These are phyloP conservation scores for Kandelia obovata DNA, from an alignment of 345 rosid species.

Conservation along the genomic window DNA sequence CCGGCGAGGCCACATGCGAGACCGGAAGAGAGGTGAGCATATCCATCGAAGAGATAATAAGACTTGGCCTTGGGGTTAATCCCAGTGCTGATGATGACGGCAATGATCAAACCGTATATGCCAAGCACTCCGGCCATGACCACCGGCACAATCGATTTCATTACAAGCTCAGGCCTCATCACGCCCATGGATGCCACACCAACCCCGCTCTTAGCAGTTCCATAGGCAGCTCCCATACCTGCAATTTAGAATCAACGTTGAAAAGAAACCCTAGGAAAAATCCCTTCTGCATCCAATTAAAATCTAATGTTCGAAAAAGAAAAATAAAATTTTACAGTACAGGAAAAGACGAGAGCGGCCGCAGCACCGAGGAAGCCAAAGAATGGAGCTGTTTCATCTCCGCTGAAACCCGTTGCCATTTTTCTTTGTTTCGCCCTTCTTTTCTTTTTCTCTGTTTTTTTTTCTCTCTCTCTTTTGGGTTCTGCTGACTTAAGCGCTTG, in stretches of 20 bases:
- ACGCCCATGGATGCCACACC: constrained; percentile 31
- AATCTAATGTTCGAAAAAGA: neutral
- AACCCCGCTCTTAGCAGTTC: constrained; percentile 32
- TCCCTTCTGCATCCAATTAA: too few relatives aligned
- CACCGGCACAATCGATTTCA: constrained; percentile 31
- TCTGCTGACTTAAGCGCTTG: too few relatives aligned
- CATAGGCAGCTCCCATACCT: constrained; percentile 33
- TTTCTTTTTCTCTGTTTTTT: neutral
- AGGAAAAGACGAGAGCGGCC: constrained; percentile 32
- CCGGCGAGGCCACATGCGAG: constrained; percentile 31
- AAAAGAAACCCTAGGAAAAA: too few relatives aligned
- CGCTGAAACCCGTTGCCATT: constrained; percentile 27
- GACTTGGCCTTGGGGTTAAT: constrained; percentile 30
- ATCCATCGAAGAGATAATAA: constrained; percentile 28
- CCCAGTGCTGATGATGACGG: constrained; percentile 29
- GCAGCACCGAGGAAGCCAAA: constrained; percentile 34
- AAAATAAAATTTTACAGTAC: constrained; percentile 6
- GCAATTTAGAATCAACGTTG: constrained; percentile 17
- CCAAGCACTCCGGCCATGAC: constrained; percentile 33
- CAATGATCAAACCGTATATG: constrained; percentile 28
- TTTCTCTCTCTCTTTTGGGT: neutral
- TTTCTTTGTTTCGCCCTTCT: neutral
- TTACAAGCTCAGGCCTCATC: constrained; percentile 29
- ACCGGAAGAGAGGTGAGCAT: constrained; percentile 29
- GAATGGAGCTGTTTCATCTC: constrained; percentile 37